A percentile compares a stretch with the other conserved stretches of the same genome.
Evolutionary conservation across 495 filamentous ascomycete species (phyloP).

Genomic region (Chaetomium fimeti): DNA sequence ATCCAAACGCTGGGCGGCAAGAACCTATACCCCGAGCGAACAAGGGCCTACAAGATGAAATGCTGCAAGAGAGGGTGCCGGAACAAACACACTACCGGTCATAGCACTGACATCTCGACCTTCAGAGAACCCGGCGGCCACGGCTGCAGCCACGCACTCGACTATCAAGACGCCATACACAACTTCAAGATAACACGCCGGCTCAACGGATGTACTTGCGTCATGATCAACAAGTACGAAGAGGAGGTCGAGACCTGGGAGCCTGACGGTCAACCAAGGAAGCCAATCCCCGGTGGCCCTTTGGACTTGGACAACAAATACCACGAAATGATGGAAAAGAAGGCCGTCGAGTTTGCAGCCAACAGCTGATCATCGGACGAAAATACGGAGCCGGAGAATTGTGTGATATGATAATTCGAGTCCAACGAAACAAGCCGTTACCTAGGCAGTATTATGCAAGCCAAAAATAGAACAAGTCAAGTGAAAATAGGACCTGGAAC

Average conservation of each 20-base stretch:
- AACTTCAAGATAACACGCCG: not conserved
- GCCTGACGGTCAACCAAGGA: not conserved
- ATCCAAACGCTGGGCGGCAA: not conserved
- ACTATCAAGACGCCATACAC: not conserved
- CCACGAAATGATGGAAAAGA: not conserved
- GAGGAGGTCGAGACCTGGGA: not conserved
- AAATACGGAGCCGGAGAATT: too few species aligned
- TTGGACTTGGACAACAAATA: constrained; percentile 5
- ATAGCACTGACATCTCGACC: not conserved
- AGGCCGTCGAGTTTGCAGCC: not conserved
- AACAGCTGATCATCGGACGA: not conserved
- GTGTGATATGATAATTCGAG: too few species aligned
- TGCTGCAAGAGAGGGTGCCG: constrained; percentile 1
- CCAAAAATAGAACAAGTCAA: too few species aligned
- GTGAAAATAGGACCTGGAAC: too few species aligned
- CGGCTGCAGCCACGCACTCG: not conserved
- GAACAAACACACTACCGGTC: not conserved
- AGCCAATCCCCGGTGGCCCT: not conserved
- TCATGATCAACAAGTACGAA: not conserved
- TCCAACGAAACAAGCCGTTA: too few species aligned
- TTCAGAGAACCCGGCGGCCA: not conserved
- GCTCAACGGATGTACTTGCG: not conserved
- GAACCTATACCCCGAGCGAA: not conserved
- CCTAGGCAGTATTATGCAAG: too few species aligned
- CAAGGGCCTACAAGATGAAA: not conserved